Evolutionary conservation across 768 basidiomycete genomes (phyloP), one percentile per base, ranked within the genome.

Genomic region (Epithele typhae): DNA sequence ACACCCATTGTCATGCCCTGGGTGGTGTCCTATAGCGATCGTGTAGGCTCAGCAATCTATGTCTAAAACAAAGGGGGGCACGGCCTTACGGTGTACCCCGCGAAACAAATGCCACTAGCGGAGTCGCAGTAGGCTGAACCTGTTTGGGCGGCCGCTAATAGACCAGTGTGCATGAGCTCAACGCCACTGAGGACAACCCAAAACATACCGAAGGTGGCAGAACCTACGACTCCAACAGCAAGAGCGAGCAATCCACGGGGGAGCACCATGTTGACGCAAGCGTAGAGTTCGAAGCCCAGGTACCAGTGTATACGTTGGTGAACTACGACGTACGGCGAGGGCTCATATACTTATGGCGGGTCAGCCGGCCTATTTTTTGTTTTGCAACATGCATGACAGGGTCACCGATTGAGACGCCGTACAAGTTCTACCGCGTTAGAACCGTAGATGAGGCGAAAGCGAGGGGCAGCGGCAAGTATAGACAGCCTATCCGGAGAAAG

Each of bases 1-100:
- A 62, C 33, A 19, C 60, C 60, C 4, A 61, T 49, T 4, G 57
- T 59, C 42, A 59, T 57, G 48, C 57, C 58, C 48, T 54, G 19
- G 3, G 36, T 43, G 17, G 54, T 40, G 30, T 61, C 60, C 60
- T 61, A 15, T 21, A 33, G 25, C 5, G 25, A n/a, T n/a, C n/a
- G n/a, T n/a, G n/a, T n/a, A n/a, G n/a, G n/a, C n/a, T n/a, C n/a
- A n/a, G n/a, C n/a, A n/a, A n/a, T n/a, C n/a, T n/a, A n/a, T n/a
- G n/a, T n/a, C n/a, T n/a, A n/a, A n/a, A n/a, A n/a, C n/a, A n/a
- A n/a, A n/a, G n/a, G n/a, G n/a, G n/a, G n/a, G n/a, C n/a, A n/a
- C n/a, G n/a, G 14, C 6, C 54, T 14, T 43, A 54, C 59, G 0
- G 52, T 51, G 33, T 56, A 56, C 18, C 59, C 59, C 33, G 54